Conservation (phyloP, 495 filamentous ascomycete species). For the Talaromyces borbonicus region DNA sequence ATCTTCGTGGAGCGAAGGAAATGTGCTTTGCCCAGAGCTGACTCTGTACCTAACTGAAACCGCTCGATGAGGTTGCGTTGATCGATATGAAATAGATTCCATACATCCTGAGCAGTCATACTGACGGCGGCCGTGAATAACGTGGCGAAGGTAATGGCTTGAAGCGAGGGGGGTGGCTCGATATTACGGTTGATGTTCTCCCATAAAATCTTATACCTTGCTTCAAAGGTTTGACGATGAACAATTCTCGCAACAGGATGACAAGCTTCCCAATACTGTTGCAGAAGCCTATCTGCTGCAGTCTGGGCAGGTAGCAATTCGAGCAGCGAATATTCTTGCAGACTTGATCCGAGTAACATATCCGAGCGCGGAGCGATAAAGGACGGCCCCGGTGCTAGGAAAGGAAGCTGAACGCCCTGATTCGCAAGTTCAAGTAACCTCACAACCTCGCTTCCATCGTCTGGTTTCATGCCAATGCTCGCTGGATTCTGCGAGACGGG, state of each 20-base stretch:
- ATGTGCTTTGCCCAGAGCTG: conserved; percentile 52
- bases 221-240: conserved; percentile 55
- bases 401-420: conserved; percentile 1
- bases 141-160: conserved; percentile 56
- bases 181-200: conserved; percentile 37
- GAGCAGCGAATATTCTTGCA: conserved; percentile 37
- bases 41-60: conserved; percentile 54
- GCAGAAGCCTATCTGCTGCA: conserved; percentile 45
- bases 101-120: conserved; percentile 42
- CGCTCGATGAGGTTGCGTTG: conserved; percentile 45
- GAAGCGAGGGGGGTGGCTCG: conserved; percentile 51
- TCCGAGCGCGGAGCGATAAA: conserved; percentile 52
- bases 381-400: conserved; percentile 38
- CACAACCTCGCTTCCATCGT: conserved; percentile 1
- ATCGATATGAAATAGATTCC: conserved; percentile 36
- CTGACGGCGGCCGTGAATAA: conserved; percentile 60
- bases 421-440: conserved; percentile 5
- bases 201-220: conserved; percentile 54
- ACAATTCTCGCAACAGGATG: conserved; percentile 56
- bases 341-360: conserved; percentile 53
- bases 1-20: conserved; percentile 60
- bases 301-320: conserved; percentile 43
- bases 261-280: conserved; percentile 55
- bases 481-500: not conserved
- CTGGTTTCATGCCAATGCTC: not conserved